Base-by-base conservation (phyloP, 768 basidiomycete species). In the Asterophora parasitica region DNA sequence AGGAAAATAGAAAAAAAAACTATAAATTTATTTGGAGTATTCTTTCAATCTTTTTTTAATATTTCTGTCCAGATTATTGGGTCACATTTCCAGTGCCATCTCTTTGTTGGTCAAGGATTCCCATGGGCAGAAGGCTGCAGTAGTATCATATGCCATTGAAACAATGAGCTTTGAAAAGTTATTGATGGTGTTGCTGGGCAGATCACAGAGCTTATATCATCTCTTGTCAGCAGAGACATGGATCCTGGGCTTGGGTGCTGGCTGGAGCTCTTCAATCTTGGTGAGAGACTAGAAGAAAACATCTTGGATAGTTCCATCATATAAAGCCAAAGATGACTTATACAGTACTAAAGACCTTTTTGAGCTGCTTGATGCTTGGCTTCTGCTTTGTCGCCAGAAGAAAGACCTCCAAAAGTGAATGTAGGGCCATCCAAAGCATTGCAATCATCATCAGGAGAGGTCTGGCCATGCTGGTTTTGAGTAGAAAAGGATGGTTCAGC, bases 121-220 rank as follows among this genome's bases (percentile, higher is more conserved):
- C 42, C 42, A 33, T 19, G 42, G 42, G 16, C 19, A 19, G 31
- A 34, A 16, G 16, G 23, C 42, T n/a, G 12, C 42, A 32, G 20
- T 19, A 12, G 42, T 34, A 12, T 44, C 15, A 20, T 30, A 44
- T 32, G 31, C 42, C 42, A 34, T 44, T 19, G 42, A 30, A 31
- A 44, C 19, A 16, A 44, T 17, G 17, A 33, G 42, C 33, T 44
- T 44, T 12, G n/a, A 19, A 31, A 44, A 44, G n/a, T n/a, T n/a
- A 13, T 7, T n/a, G 15, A 35, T 16, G 15, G 34, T 35, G 13
- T 35, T 13, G 13, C 15, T 11, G 13, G 34, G 34, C 13, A 35
- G 15, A 35, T 35, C 34, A 7, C 15, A 7, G 11, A n/a, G 34
- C 3, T 35, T 35, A n/a, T 12, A 35, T 16, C 34, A 13, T 35